phyloP scores from a whole-genome alignment of 1,284 basidiomycete species.

The Cryptococcus sp. region DNA sequence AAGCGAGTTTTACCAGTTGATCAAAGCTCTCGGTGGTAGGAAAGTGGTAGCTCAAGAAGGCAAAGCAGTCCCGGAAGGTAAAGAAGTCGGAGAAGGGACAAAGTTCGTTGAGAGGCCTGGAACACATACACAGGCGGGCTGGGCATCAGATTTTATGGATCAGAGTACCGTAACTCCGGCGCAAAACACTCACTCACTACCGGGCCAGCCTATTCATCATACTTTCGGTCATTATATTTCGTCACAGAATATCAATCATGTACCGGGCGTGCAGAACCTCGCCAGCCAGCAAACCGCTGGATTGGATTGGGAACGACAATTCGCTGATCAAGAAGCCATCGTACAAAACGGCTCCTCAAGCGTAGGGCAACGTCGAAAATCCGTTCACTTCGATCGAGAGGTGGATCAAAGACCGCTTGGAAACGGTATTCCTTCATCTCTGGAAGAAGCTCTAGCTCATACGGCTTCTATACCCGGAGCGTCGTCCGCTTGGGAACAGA shows the following conservation, averaged over 20 bases:
- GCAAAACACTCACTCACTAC: not conserved
- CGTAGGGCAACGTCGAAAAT: constrained; percentile 27
- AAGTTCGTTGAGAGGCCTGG: constrained; percentile 36
- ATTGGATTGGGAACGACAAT: constrained; percentile 35
- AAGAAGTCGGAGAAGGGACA: constrained; percentile 39
- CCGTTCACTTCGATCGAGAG: constrained; percentile 43
- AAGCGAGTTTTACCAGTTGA: constrained; percentile 80
- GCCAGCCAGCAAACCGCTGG: not conserved
- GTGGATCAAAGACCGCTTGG: not conserved
- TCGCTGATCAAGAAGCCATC: constrained; percentile 28
- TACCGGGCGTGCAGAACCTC: not conserved
- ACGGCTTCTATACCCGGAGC: constrained; percentile 38
- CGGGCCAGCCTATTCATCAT: not conserved
- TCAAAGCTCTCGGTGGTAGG: constrained; percentile 77
- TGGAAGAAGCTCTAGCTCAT: constrained; percentile 49
- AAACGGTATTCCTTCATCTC: constrained; percentile 32
- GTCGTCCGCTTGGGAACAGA: constrained; percentile 43
- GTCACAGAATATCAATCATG: not conserved
- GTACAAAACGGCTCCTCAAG: constrained; percentile 15
- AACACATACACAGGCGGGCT: not conserved
- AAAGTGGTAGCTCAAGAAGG: constrained; percentile 72
- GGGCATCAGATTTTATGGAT: constrained; percentile 4
- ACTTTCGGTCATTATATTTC: constrained; percentile 5
- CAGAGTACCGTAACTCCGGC: not conserved
- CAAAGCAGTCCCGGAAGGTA: constrained; percentile 18